phyloP scores from a whole-genome alignment of 192 early-diverging fungal genomes.

The Umbelopsis isabellina region DNA sequence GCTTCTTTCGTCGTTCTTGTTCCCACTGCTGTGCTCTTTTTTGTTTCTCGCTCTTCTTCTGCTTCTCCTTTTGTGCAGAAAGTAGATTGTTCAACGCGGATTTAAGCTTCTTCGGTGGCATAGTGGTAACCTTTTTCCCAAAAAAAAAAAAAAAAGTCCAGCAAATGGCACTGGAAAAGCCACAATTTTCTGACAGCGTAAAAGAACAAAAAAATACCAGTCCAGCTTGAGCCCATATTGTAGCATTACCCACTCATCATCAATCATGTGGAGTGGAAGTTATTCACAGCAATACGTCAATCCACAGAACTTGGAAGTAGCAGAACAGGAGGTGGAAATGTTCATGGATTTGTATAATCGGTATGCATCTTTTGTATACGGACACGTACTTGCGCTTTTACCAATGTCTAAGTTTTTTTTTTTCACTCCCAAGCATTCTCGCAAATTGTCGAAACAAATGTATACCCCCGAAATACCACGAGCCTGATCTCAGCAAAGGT shows the following conservation, averaged over 20 bases:
- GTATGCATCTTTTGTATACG: slow-evolving; percentile 7
- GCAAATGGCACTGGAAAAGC: background rate
- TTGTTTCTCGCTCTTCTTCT: slow-evolving; percentile 1
- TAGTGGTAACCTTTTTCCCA: background rate
- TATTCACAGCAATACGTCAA: slow-evolving; percentile 38
- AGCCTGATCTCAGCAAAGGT: slow-evolving; percentile 86
- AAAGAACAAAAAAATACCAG: background rate
- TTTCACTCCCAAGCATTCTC: slow-evolving; percentile 54
- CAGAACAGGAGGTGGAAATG: slow-evolving; percentile 37
- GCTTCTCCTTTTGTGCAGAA: background rate
- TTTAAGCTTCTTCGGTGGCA: slow-evolving; percentile 16
- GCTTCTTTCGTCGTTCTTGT: slow-evolving; percentile 2
- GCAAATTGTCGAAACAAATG: slow-evolving; percentile 87
- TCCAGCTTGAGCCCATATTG: too few relatives aligned
- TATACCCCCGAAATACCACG: slow-evolving; percentile 77
- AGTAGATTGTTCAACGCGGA: slow-evolving; percentile 7
- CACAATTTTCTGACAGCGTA: slow-evolving; percentile 6
- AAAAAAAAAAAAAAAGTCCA: too few relatives aligned
- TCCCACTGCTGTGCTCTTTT: background rate
- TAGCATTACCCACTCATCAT: background rate
- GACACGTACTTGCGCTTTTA: background rate
- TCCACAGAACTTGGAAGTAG: slow-evolving; percentile 31
- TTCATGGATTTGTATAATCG: slow-evolving; percentile 35
- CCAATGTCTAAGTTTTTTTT: background rate
- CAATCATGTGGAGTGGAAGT: slow-evolving; percentile 28